A percentile compares a stretch with the other conserved stretches of the same genome.
phyloP scores from a whole-genome alignment of 257 asterid genomes.

The Thymus quinquecostatus region DNA sequence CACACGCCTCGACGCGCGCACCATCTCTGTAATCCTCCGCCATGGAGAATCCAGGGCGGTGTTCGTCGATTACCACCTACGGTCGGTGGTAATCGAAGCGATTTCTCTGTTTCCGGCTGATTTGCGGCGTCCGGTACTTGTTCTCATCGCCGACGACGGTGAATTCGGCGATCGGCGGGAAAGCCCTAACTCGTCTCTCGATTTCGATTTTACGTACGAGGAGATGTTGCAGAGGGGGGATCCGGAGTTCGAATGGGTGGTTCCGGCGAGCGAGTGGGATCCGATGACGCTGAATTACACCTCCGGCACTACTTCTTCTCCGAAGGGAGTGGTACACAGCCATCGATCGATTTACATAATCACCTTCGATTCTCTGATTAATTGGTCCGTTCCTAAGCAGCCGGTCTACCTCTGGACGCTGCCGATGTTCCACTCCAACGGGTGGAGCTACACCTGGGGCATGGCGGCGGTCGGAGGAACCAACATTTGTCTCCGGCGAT shows the following conservation, averaged over 20 bases:
- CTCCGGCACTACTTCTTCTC: slow-evolving; percentile 83
- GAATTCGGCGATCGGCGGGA: not conserved
- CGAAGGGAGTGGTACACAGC: slow-evolving; percentile 79
- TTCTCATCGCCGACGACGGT: slow-evolving; percentile 45
- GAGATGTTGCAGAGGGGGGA: slow-evolving; percentile 52
- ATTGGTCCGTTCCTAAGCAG: slow-evolving; percentile 67
- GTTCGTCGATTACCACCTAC: slow-evolving; percentile 53
- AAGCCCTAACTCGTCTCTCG: not conserved
- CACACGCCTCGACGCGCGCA: slow-evolving; percentile 62
- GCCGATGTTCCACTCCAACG: slow-evolving; percentile 90
- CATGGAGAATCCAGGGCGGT: slow-evolving; percentile 62
- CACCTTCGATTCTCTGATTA: slow-evolving; percentile 55
- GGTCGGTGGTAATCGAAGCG: slow-evolving; percentile 47
- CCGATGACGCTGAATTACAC: slow-evolving; percentile 82
- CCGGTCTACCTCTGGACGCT: slow-evolving; percentile 80
- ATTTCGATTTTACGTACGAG: slow-evolving; percentile 45
- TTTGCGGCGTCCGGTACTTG: slow-evolving; percentile 38
- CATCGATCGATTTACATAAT: slow-evolving; percentile 57
- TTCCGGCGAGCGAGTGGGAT: slow-evolving; percentile 59
- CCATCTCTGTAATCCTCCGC: slow-evolving; percentile 55
- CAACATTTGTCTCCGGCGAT: slow-evolving; percentile 65
- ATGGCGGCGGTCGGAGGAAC: slow-evolving; percentile 88
- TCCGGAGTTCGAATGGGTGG: slow-evolving; percentile 51
- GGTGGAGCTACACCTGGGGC: slow-evolving; percentile 96
- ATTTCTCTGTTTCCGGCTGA: slow-evolving; percentile 47